These are phyloP conservation scores for Ramaria rubella DNA, from an alignment of 768 basidiomycete genomes.

Conservation along the genomic window DNA sequence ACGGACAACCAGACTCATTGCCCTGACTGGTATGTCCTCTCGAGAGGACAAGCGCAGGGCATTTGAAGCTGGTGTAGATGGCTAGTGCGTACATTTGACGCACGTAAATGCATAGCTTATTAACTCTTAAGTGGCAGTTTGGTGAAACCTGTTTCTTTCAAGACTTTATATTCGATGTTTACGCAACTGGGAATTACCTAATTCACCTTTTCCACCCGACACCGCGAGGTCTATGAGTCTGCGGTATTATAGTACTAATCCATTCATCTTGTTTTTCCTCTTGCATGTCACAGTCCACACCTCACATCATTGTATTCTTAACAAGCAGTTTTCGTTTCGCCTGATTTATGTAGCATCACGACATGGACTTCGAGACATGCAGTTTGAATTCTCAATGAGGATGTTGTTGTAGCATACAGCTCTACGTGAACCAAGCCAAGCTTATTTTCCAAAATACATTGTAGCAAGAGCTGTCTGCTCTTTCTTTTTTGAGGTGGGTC, in stretches of 20 bases:
- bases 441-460: too few relatives aligned
- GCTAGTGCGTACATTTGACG: conserved; percentile 63
- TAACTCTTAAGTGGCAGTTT: conserved; percentile 42
- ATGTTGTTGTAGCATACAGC: too few relatives aligned
- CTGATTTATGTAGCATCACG: background rate
- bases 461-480: too few relatives aligned
- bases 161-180: conserved; percentile 81
- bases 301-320: conserved; percentile 1
- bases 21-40: conserved; percentile 90
- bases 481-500: too few relatives aligned
- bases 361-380: too few relatives aligned
- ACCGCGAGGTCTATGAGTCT: too few relatives aligned
- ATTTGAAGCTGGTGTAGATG: conserved; percentile 89
- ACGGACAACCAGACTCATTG: conserved; percentile 42
- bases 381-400: too few relatives aligned
- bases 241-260: too few relatives aligned
- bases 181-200: conserved; percentile 54
- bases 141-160: conserved; percentile 95
- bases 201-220: conserved; percentile 10
- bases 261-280: background rate
- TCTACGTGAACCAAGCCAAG: too few relatives aligned
- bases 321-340: background rate
- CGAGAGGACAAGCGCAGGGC: conserved; percentile 87
- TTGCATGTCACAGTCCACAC: background rate
- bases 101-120: background rate